Evolutionary conservation across 306 rosid species (phyloP).

Genomic region (Nissolia schottii): DNA sequence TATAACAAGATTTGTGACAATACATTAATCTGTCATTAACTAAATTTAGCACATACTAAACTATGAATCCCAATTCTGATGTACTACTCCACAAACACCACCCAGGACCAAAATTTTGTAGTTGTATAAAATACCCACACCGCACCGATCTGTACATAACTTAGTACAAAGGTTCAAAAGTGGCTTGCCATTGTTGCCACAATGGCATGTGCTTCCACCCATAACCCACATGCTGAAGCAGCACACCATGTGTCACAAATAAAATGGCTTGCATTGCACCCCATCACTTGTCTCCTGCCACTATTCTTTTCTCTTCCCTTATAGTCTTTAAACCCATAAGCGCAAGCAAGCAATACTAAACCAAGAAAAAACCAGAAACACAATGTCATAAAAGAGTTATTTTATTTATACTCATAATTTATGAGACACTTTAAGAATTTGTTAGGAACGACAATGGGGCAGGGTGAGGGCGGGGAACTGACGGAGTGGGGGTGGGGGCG

Average conservation of each 20-base stretch:
- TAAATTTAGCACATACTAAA: background rate
- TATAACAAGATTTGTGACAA: background rate
- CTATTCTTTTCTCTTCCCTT: background rate
- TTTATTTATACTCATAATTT: too few species aligned
- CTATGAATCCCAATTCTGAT: background rate
- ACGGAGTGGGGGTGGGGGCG: too few species aligned
- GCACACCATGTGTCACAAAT: constrained; percentile 5
- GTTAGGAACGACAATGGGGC: too few species aligned
- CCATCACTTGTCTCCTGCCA: background rate
- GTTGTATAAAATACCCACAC: too few species aligned
- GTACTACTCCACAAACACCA: background rate
- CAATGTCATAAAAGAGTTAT: too few species aligned
- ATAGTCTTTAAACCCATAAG: background rate
- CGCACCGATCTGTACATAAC: background rate
- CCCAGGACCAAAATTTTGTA: too few species aligned
- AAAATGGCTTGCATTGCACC: background rate
- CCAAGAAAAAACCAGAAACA: too few species aligned
- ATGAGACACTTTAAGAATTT: too few species aligned
- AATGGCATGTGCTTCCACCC: constrained; percentile 34
- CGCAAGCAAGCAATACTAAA: too few species aligned
- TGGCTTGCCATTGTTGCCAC: constrained; percentile 19
- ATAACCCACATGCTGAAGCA: constrained; percentile 39
- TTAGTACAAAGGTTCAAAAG: constrained; percentile 3
- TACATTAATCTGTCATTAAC: background rate
- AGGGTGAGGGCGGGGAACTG: too few species aligned